Conservation (phyloP, 78 protist genomes). For the Mantamonas sphyraenae region DNA sequence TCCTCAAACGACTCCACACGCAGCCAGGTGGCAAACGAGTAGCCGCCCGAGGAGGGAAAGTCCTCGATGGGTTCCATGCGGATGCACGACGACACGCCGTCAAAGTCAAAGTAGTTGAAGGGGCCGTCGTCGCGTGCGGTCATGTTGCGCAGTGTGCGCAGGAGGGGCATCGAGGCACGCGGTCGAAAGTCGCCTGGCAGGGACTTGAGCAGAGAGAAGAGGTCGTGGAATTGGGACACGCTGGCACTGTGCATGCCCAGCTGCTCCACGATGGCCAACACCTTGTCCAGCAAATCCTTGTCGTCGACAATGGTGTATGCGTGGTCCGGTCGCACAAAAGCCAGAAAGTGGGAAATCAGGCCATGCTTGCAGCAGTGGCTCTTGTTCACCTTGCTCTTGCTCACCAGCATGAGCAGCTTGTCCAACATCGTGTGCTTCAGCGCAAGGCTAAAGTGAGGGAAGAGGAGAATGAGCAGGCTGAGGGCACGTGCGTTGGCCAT, state of each 20-base stretch:
- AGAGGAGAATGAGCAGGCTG: no score
- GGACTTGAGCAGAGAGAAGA: constrained; percentile 4
- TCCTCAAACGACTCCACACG: constrained; percentile 17
- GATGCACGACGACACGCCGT: constrained; percentile 18
- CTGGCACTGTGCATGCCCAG: constrained; percentile 19
- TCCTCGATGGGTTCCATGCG: constrained; percentile 7
- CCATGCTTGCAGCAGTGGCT: no score
- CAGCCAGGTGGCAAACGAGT: constrained; percentile 24
- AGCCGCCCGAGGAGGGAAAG: constrained; percentile 15
- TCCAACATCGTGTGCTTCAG: no score
- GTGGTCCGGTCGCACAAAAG: no score
- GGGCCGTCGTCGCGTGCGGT: constrained; percentile 17
- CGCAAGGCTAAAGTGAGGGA: no score
- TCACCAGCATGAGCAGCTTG: no score
- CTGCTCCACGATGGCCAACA: not conserved
- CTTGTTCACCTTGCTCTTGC: no score
- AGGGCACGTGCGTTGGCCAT: no score
- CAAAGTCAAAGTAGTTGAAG: constrained; percentile 19
- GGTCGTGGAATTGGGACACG: constrained; percentile 11
- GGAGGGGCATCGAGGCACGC: not conserved
- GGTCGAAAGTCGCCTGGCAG: not conserved
- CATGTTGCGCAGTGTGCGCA: not conserved
- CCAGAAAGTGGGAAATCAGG: no score
- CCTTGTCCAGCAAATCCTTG: no score
- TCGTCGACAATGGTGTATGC: no score